Evolutionary conservation across 164 flowering plant genomes (phyloP).

Genomic region (Berberis thunbergii): DNA sequence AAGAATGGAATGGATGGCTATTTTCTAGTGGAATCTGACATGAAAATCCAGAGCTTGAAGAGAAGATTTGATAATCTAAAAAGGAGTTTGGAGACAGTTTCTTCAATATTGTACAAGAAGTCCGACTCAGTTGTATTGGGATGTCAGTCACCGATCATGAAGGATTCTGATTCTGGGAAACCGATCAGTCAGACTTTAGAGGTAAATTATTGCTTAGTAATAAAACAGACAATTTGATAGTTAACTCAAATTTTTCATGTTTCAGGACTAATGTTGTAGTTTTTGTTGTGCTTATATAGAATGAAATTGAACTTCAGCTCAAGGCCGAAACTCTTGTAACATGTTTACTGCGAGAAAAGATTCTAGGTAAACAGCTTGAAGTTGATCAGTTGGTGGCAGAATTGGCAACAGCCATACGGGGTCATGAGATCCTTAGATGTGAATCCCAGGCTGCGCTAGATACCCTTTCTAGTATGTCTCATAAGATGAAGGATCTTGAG

Average conservation of each 20-base stretch:
- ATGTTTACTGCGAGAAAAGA: conserved; percentile 60
- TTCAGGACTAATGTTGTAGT: background rate
- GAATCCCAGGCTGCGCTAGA: conserved; percentile 72
- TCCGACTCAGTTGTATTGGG: conserved; percentile 21
- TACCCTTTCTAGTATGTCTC: conserved; percentile 48
- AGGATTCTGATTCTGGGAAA: background rate
- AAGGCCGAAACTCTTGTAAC: conserved; percentile 81
- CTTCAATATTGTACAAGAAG: conserved; percentile 54
- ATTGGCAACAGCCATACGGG: conserved; percentile 71
- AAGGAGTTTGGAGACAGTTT: conserved; percentile 48
- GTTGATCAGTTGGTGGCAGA: conserved; percentile 85
- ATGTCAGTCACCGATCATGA: conserved; percentile 3
- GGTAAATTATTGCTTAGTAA: conserved; percentile 19
- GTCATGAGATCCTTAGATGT: conserved; percentile 58
- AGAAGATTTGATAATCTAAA: conserved; percentile 53
- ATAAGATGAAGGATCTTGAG: conserved; percentile 75
- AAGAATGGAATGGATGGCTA: conserved; percentile 42
- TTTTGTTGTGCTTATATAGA: conserved; percentile 27
- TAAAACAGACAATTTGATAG: too few relatives aligned
- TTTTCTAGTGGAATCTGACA: conserved; percentile 60
- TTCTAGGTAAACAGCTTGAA: conserved; percentile 60
- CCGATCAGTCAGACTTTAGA: conserved; percentile 21
- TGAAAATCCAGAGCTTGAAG: conserved; percentile 69
- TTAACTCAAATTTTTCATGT: too few relatives aligned
- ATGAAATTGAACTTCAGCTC: conserved; percentile 28